Evolutionary conservation across 306 rosid genomes (phyloP), one percentile per base, ranked within the genome.

Genomic region (Glycine soja): DNA sequence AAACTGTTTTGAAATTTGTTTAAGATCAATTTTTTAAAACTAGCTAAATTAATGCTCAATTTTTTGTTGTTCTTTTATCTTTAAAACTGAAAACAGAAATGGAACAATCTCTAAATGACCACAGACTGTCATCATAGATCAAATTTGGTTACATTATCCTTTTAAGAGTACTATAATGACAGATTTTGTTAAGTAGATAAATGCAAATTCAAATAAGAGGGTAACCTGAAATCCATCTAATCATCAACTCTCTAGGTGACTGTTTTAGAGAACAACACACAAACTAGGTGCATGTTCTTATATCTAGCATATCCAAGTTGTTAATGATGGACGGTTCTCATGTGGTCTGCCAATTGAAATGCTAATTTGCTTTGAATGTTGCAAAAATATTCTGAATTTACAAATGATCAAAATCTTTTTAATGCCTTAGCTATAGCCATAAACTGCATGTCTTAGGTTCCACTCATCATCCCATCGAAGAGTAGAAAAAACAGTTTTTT

Each of bases 241-340:
- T 70, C 70, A 62, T 68, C 68, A 68, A 70, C 62, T 54, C 80
- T 75, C 52, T 56, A 40, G 36, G 59, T 40, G 19, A 64, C 36
- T 59, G 79, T 75, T 56, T 64, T 54, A 51, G 76, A 82, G 76
- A 34, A 78, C 70, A 73, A 32, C 8, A 72, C 14, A 46, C 57
- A 42, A 42, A 50, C 15, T 19, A 3, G 24, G 43, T 4, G 47
- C 54, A 40, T 18, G 58, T 15, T 32, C 66, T 69, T 58, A 52
- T 70, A 67, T 73, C 53, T 51, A 67, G 81, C 52, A 69, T 73
- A 59, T 78, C 52, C 43, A 18, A 63, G 63, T 62, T 24, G 51
- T 69, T 52, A 77, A 57, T 66, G 34, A 46, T 48, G 52, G 40
- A 45, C 56, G 70, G 46, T 77, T 53, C 64, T 56, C 15, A 16